Evolutionary conservation across 176 grass and related monocot genomes (phyloP).

Genomic region (Musa acuminata): DNA sequence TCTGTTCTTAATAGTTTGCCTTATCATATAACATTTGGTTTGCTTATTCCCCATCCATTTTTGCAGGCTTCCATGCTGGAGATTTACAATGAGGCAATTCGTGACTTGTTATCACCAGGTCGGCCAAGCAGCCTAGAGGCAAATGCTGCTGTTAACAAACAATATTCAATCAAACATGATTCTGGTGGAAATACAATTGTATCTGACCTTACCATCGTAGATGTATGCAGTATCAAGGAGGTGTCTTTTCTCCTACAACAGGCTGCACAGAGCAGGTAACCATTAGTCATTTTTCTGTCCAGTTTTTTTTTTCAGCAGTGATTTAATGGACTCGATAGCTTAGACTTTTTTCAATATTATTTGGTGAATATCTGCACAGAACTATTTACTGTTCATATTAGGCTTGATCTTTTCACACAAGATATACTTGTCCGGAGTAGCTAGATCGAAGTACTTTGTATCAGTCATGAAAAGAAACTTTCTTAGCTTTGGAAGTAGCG

Average conservation of each 20-base stretch:
- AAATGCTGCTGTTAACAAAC: constrained; percentile 27
- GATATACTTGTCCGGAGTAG: no score
- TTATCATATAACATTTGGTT: constrained; percentile 5
- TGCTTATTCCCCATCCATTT: not conserved
- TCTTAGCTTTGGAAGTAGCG: no score
- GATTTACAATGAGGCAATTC: constrained; percentile 92
- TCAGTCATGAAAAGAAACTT: no score
- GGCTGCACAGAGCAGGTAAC: constrained; percentile 73
- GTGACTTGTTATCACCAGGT: constrained; percentile 57
- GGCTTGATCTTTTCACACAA: no score
- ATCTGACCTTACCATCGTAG: no score
- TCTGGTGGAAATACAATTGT: constrained; percentile 50
- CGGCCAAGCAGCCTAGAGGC: constrained; percentile 30
- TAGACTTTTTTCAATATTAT: no score
- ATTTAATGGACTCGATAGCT: no score
- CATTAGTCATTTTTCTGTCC: no score
- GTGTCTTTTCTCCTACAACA: constrained; percentile 55
- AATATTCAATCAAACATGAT: constrained; percentile 80
- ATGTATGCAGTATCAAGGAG: constrained; percentile 53
- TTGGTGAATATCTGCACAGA: no score
- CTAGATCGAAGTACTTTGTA: no score
- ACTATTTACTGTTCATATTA: no score
- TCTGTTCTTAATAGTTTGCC: not conserved
- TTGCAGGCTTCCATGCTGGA: constrained; percentile 80
- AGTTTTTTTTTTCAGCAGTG: not conserved